Conservation (phyloP, 805 yeast species). For the Monosporozyma aquatica region DNA sequence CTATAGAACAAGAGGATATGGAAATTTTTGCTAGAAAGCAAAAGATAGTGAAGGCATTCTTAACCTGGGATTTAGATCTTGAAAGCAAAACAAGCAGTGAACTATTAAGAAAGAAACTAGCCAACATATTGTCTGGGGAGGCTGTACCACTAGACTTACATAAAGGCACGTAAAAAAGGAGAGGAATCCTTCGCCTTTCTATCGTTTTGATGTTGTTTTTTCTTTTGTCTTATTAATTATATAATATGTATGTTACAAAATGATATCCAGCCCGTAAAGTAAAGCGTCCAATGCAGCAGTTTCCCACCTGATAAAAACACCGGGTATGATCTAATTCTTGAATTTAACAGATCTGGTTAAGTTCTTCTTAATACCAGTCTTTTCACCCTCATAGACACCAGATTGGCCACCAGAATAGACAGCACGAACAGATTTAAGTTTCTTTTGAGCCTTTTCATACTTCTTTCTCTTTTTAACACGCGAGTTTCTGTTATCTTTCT, state of each 20-base stretch:
- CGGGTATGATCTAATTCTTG: conserved; percentile 11
- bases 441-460: conserved; percentile 91
- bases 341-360: conserved; percentile 80
- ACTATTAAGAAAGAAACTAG: conserved; percentile 9
- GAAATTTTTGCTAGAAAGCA: conserved; percentile 11
- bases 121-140: background rate
- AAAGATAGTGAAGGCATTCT: conserved; percentile 18
- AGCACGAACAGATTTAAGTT: conserved; percentile 79
- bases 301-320: background rate
- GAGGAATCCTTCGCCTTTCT: too few relatives aligned
- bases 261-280: too few relatives aligned
- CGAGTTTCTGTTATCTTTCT: conserved; percentile 89
- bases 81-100: conserved; percentile 8
- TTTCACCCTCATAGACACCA: conserved; percentile 86
- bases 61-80: conserved; percentile 25
- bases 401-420: conserved; percentile 65
- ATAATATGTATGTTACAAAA: background rate
- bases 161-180: too few relatives aligned
- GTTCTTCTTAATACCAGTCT: conserved; percentile 95
- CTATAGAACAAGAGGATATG: conserved; percentile 14
- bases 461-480: conserved; percentile 98
- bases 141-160: background rate
- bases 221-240: background rate
- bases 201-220: background rate
- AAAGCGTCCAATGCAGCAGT: background rate